These are phyloP conservation scores for Penicillium fuscoglaucum DNA, from an alignment of 2,329 filamentous ascomycete genomes.

Conservation along the genomic window DNA sequence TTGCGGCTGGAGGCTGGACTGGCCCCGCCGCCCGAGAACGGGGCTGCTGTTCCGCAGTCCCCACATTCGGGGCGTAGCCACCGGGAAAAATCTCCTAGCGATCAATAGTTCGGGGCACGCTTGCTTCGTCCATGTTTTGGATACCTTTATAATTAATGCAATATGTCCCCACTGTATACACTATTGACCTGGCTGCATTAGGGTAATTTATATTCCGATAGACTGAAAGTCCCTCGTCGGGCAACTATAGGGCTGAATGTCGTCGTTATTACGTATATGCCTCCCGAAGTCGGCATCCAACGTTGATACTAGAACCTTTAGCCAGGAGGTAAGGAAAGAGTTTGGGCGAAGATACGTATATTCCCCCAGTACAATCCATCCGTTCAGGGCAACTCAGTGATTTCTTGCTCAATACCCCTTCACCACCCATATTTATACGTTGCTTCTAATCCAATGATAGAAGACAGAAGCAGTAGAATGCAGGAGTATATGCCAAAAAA, in stretches of 20 bases:
- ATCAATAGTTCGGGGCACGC: constrained; percentile 1
- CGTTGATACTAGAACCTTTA: neutral
- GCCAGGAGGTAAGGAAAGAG: neutral
- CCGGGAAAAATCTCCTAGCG: neutral
- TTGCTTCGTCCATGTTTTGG: neutral
- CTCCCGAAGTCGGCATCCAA: neutral
- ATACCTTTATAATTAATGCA: constrained; percentile 6
- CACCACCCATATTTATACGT: neutral
- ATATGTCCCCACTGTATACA: neutral
- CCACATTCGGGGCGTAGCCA: constrained; percentile 8
- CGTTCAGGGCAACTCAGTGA: neutral
- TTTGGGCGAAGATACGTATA: neutral
- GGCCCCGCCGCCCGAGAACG: constrained; percentile 11
- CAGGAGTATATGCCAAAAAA: neutral
- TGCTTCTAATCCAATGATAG: neutral
- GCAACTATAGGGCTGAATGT: neutral
- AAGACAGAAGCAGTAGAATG: neutral
- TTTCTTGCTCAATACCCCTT: neutral
- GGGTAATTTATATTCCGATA: neutral
- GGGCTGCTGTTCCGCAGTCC: neutral
- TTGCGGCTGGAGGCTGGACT: constrained; percentile 53
- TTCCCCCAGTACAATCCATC: neutral
- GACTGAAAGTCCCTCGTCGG: neutral
- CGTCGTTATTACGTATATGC: neutral
- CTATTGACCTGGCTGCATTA: neutral